Evolutionary conservation across 768 basidiomycete genomes (phyloP).

Genomic region (Russula abietina): DNA sequence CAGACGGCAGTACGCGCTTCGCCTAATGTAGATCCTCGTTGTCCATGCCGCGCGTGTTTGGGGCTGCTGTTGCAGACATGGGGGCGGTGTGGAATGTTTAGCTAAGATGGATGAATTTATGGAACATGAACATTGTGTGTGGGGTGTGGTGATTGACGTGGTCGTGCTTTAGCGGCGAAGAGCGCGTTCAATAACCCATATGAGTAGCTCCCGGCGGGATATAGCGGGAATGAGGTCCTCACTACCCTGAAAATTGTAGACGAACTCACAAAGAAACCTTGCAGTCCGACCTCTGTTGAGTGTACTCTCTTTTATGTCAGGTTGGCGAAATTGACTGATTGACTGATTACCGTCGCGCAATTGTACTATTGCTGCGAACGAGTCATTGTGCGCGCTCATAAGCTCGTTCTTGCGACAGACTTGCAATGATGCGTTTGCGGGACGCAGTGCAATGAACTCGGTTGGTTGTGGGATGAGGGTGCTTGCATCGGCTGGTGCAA

Average conservation of each 20-base stretch:
- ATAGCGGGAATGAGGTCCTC: conserved; percentile 73
- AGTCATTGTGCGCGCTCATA: conserved; percentile 63
- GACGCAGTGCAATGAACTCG: conserved; percentile 67
- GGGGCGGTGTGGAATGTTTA: conserved; percentile 57
- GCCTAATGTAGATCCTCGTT: conserved; percentile 55
- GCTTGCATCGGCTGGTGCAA: conserved; percentile 63
- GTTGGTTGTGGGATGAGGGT: conserved; percentile 75
- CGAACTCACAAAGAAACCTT: conserved; percentile 78
- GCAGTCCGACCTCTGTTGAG: conserved; percentile 63
- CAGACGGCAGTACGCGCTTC: conserved; percentile 43
- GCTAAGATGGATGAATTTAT: conserved; percentile 62
- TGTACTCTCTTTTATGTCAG: background rate
- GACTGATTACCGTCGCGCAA: background rate
- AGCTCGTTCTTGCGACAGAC: conserved; percentile 65
- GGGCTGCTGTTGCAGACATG: no score
- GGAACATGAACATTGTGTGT: background rate
- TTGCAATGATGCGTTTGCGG: conserved; percentile 57
- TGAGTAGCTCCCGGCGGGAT: conserved; percentile 76
- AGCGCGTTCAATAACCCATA: conserved; percentile 82
- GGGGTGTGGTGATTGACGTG: background rate
- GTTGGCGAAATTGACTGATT: background rate
- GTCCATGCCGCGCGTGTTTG: conserved; percentile 67
- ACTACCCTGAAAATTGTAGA: conserved; percentile 61
- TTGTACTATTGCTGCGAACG: conserved; percentile 56
- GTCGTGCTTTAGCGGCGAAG: conserved; percentile 53